Conservation (phyloP, 352 stramenopile species). For the Globisporangium spiculum region DNA sequence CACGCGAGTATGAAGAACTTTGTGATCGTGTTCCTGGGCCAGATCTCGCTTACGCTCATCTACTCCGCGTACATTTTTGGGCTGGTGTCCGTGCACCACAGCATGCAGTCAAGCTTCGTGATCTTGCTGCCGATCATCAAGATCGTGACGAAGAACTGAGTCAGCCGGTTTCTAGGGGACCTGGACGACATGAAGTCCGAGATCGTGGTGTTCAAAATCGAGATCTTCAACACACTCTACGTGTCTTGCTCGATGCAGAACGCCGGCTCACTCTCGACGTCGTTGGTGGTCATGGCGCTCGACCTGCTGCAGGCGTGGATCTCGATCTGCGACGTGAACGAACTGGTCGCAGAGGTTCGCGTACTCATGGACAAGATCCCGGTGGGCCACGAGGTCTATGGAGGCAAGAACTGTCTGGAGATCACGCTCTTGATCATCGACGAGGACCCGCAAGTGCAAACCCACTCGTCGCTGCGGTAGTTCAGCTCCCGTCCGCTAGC, state of each 20-base stretch:
- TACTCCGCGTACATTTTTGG: slow-evolving; percentile 45
- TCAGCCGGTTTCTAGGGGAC: slow-evolving; percentile 17
- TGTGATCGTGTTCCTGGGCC: slow-evolving; percentile 26
- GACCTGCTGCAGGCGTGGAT: slow-evolving; percentile 5
- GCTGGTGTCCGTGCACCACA: slow-evolving; percentile 23
- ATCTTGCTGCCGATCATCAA: slow-evolving; percentile 42
- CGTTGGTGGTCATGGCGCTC: slow-evolving; percentile 7
- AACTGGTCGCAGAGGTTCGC: background rate
- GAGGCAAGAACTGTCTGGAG: slow-evolving; percentile 5
- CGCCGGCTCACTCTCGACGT: slow-evolving; percentile 17
- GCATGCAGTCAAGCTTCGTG: slow-evolving; percentile 29
- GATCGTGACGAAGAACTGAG: slow-evolving; percentile 39
- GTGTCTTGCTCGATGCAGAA: slow-evolving; percentile 25
- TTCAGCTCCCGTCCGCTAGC: background rate
- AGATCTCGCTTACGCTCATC: slow-evolving; percentile 38
- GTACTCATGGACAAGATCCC: slow-evolving; percentile 6
- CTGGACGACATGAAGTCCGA: slow-evolving; percentile 25
- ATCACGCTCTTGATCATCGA: slow-evolving; percentile 13
- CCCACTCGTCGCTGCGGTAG: slow-evolving; percentile 1
- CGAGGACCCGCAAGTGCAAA: background rate
- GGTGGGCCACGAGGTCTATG: background rate
- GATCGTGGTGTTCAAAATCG: slow-evolving; percentile 26
- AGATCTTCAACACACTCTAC: slow-evolving; percentile 31
- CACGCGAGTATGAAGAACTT: slow-evolving; percentile 24
- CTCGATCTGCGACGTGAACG: slow-evolving; percentile 6